Conservation (phyloP, 306 rosid species). For the barrel medic (Medicago truncatula) region DNA sequence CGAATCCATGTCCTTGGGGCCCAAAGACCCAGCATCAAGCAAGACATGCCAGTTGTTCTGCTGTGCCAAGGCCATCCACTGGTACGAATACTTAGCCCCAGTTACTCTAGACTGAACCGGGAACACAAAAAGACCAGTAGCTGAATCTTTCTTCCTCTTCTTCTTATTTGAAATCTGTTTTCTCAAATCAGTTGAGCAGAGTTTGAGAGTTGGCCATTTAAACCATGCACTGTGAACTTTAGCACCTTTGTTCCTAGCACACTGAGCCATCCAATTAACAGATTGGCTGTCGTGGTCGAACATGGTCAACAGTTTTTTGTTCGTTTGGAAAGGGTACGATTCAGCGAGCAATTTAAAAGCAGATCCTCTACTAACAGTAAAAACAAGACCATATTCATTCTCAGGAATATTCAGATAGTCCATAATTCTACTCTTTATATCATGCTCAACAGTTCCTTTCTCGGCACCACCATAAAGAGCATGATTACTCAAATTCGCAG, state of each 20-base stretch:
- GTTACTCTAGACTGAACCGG: constrained; percentile 98
- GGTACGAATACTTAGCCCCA: constrained; percentile 94
- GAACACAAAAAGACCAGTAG: constrained; percentile 89
- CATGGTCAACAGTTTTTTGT: constrained; percentile 92
- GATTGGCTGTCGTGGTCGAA: constrained; percentile 97
- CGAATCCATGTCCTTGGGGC: constrained; percentile 99
- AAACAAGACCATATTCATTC: constrained; percentile 92
- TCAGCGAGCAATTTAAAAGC: constrained; percentile 88
- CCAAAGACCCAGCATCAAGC: constrained; percentile 96
- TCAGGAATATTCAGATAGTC: constrained; percentile 96
- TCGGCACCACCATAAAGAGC: constrained; percentile 95
- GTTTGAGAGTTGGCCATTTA: constrained; percentile 96
- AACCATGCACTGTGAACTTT: constrained; percentile 92
- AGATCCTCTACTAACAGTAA: constrained; percentile 98
- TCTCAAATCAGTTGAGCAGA: constrained; percentile 93
- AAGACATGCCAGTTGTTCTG: constrained; percentile 99
- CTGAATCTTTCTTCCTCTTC: constrained; percentile 91
- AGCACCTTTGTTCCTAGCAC: constrained; percentile 93
- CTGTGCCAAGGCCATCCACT: constrained; percentile 98
- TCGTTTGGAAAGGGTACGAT: constrained; percentile 90
- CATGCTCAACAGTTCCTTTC: constrained; percentile 86
- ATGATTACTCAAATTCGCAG: constrained; percentile 93
- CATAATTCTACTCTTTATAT: constrained; percentile 83
- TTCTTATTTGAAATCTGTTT: constrained; percentile 88
- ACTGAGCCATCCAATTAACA: constrained; percentile 92